Evolutionary conservation across 202 grass and related monocot genomes (phyloP).

Genomic region (Zoysia matrella): DNA sequence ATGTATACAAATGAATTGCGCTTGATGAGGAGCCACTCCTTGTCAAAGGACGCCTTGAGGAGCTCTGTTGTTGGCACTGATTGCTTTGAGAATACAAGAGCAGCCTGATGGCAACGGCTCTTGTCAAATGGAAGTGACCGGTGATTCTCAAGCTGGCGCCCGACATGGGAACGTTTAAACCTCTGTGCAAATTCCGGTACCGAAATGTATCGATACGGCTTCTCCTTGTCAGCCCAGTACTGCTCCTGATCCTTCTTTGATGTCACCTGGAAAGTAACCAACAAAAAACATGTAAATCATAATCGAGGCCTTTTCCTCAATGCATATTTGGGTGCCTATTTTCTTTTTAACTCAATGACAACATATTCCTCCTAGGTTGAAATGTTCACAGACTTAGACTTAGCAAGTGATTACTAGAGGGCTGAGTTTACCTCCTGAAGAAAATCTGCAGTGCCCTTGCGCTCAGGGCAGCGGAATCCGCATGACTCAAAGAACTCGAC

Average conservation of each 20-base stretch:
- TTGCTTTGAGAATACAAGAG: too few relatives aligned
- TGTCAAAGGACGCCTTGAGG: too few relatives aligned
- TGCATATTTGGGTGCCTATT: too few relatives aligned
- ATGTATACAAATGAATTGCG: too few relatives aligned
- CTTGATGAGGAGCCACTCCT: too few relatives aligned
- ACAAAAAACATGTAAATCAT: slow-evolving; percentile 12
- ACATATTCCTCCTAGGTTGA: too few relatives aligned
- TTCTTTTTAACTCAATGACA: too few relatives aligned
- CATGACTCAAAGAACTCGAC: slow-evolving; percentile 83
- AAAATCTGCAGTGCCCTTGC: too few relatives aligned
- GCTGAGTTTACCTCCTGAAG: slow-evolving; percentile 36
- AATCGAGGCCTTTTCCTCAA: not conserved
- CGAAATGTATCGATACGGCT: slow-evolving; percentile 32
- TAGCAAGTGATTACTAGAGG: slow-evolving; percentile 29
- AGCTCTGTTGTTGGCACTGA: too few relatives aligned
- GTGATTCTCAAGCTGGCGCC: slow-evolving; percentile 83
- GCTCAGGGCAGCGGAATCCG: slow-evolving; percentile 73
- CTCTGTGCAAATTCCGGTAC: slow-evolving; percentile 78
- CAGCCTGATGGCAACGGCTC: too few relatives aligned
- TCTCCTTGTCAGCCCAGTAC: too few relatives aligned
- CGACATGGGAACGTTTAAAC: slow-evolving; percentile 77
- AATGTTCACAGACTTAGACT: not conserved
- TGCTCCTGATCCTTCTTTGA: too few relatives aligned
- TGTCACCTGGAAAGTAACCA: not conserved
- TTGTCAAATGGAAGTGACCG: slow-evolving; percentile 85